These are phyloP conservation scores for Paramecium tetraurelia DNA, from an alignment of 73 alveolate genomes.

Conservation along the genomic window DNA sequence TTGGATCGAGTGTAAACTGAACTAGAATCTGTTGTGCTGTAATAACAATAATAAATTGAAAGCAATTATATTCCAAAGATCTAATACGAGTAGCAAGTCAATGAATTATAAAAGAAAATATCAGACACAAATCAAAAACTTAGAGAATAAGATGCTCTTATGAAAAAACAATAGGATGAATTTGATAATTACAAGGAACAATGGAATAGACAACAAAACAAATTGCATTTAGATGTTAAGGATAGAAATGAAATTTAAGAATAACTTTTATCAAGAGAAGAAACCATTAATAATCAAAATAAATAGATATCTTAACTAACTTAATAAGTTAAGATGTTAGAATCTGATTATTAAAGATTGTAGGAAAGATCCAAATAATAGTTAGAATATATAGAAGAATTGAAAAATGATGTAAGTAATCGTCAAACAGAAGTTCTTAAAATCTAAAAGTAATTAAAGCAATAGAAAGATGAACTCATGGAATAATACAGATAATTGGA, in stretches of 20 bases:
- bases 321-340: constrained; percentile 6
- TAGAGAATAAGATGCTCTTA: neutral
- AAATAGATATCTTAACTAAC: neutral
- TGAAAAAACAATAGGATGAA: constrained; percentile 19
- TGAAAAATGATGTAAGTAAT: neutral
- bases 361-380: constrained; percentile 27
- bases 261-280: neutral
- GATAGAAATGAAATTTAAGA: constrained; percentile 17
- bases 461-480: constrained; percentile 16
- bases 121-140: neutral
- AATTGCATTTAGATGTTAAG: constrained; percentile 27
- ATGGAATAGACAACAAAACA: constrained; percentile 41
- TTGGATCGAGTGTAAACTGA: constrained; percentile 25
- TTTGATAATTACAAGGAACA: neutral
- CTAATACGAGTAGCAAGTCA: neutral
- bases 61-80: constrained; percentile 17
- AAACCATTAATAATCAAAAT: constrained; percentile 5
- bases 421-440: neutral
- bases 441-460: neutral
- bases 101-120: neutral
- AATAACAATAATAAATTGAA: constrained; percentile 24
- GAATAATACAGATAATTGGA: constrained; percentile 2
- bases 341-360: constrained; percentile 32
- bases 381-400: constrained; percentile 39
- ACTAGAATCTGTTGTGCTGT: constrained; percentile 11